Evolutionary conservation across 352 stramenopile species (phyloP), one percentile per base, ranked within the genome.

Genomic region (Globisporangium alternatum): DNA sequence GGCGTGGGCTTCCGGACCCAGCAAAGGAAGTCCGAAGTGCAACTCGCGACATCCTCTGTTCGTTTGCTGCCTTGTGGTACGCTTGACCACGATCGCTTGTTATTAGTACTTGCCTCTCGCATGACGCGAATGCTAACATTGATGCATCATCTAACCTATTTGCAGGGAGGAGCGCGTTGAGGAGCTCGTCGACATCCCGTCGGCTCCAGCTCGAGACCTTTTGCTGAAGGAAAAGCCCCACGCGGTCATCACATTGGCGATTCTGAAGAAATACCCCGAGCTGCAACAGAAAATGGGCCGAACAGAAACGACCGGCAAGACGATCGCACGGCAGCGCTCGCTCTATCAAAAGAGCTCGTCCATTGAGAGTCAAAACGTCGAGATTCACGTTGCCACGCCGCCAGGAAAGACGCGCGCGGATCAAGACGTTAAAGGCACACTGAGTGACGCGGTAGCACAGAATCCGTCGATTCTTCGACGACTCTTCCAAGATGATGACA

Each of bases 1-100:
- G 62, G 25, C 68, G 66, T 22, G 84, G 77, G 10, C 60, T 93
- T 30, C 60, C 74, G 3, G 77, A 89, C 61, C 69, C 83, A 6
- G 70, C 76, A 3, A 52, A 65, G 0, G 37, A 64, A 19, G 81
- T 91, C 5, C 74, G 84, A 0, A 77, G 75, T 31, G 60, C 60
- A 2, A 74, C 71, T 47, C 84, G 84, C 48, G 71, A 89, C 19
- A 68, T 72, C 5, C 74, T 90, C 44, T 81, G 66, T 37, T 63
- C 56, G 17, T 74, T 91, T 22, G 75, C 79, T 3, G 65, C 70
- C 6, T 60, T 70, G 45, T 93, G 81, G 83, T 93, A 71, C 41
- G 70, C 37, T n/a, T 21, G 2, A 21, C 28, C 47, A 15, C n/a
- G 0, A 25, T 47, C 21, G 5, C 1, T 47, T 56, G 43, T 59